Percentiles rank a stretch among this genome's conserved stretches.
Conservation (phyloP, 176 grass and related monocot species). For the Dendrocalamus sinicus region DNA sequence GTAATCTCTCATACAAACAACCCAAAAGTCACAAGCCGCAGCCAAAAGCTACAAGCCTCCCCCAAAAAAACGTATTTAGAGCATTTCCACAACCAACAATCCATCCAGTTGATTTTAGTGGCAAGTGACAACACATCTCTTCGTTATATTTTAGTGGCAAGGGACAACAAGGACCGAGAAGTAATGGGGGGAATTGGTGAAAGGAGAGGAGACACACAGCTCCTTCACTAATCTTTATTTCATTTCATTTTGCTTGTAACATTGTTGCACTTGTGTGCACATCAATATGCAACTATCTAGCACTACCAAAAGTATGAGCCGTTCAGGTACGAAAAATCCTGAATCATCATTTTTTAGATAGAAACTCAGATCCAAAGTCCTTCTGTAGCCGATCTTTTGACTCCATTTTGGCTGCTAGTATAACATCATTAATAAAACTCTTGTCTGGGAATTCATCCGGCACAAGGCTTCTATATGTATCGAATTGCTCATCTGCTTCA, state of each 20-base stretch:
- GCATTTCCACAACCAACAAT: neutral
- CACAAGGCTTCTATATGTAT: slow-evolving; percentile 74
- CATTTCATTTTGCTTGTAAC: slow-evolving; percentile 4
- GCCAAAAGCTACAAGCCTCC: too few species aligned
- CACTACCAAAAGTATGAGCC: slow-evolving; percentile 17
- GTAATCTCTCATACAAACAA: too few species aligned
- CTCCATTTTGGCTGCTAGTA: slow-evolving; percentile 63
- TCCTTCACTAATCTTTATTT: neutral
- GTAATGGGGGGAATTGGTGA: neutral
- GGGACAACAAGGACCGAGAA: neutral
- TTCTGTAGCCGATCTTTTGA: slow-evolving; percentile 55
- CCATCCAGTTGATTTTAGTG: neutral
- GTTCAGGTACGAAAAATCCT: slow-evolving; percentile 20
- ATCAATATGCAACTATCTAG: slow-evolving; percentile 8
- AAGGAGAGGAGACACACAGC: neutral
- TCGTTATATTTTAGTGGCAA: neutral
- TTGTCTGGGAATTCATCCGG: slow-evolving; percentile 89
- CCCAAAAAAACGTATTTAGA: neutral
- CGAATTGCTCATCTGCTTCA: slow-evolving; percentile 71
- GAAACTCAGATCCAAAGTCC: slow-evolving; percentile 56
- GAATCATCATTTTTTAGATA: slow-evolving; percentile 51
- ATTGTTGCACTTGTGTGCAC: neutral
- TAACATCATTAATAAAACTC: slow-evolving; percentile 83
- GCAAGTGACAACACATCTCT: neutral
- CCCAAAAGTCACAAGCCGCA: too few species aligned